A percentile compares a stretch with the other conserved stretches of the same genome.
phyloP scores from a whole-genome alignment of 495 filamentous ascomycete species.

The Platismatia glauca region DNA sequence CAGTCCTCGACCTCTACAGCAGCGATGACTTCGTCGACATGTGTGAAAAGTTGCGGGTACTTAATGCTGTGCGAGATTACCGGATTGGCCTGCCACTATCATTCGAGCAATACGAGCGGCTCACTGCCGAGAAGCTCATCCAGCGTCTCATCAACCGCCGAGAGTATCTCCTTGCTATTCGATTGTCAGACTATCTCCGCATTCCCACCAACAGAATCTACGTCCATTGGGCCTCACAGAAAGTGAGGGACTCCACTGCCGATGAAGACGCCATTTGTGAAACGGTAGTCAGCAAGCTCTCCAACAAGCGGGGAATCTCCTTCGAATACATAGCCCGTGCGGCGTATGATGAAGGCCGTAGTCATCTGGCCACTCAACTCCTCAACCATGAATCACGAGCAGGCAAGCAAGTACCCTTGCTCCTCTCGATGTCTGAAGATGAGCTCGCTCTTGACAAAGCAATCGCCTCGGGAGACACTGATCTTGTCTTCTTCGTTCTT shows the following conservation, averaged over 20 bases:
- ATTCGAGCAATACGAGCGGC: constrained; percentile 80
- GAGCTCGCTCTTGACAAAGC: constrained; percentile 94
- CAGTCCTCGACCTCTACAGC: constrained; percentile 89
- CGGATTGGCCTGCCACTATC: constrained; percentile 86
- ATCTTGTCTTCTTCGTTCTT: constrained; percentile 83
- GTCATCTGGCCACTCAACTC: constrained; percentile 75
- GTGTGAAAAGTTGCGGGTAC: constrained; percentile 85
- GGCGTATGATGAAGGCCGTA: constrained; percentile 91
- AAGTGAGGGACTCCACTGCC: constrained; percentile 74
- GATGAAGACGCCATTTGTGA: constrained; percentile 84
- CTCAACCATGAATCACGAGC: constrained; percentile 89
- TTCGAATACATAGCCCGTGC: constrained; percentile 89
- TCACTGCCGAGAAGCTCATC: constrained; percentile 81
- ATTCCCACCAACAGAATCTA: constrained; percentile 86
- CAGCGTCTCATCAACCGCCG: constrained; percentile 76
- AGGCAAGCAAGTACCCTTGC: constrained; percentile 88
- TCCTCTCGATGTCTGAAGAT: constrained; percentile 92
- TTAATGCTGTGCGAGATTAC: constrained; percentile 86
- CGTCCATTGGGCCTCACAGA: constrained; percentile 92
- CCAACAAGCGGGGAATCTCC: constrained; percentile 81
- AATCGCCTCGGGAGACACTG: constrained; percentile 89
- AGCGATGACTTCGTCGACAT: constrained; percentile 98
- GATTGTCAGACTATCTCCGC: constrained; percentile 78
- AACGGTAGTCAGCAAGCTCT: constrained; percentile 75
- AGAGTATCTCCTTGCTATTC: constrained; percentile 85